Evolutionary conservation across 345 rosid genomes (phyloP).

Genomic region (Ceriops decandra): DNA sequence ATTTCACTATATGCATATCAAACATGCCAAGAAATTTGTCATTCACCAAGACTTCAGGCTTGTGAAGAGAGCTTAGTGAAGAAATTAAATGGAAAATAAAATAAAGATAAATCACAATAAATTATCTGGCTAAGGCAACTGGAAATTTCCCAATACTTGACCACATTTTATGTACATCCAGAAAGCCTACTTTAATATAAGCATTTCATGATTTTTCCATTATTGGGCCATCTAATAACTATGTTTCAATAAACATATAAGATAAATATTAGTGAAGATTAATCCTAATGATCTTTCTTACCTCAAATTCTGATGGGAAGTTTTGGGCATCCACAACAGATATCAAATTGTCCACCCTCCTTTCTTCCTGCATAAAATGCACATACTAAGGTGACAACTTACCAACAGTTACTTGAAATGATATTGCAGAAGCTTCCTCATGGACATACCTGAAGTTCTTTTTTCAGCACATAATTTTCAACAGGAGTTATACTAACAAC

Average conservation of each 20-base stretch:
- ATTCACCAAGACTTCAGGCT: background rate
- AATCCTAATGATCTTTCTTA: slow-evolving; percentile 16
- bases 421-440: slow-evolving; percentile 8
- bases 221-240: background rate
- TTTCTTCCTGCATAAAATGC: slow-evolving; percentile 53
- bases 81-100: background rate
- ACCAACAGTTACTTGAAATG: slow-evolving; percentile 8
- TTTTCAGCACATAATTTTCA: slow-evolving; percentile 57
- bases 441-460: slow-evolving; percentile 43
- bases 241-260: background rate
- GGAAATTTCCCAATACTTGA: background rate
- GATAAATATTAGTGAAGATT: background rate
- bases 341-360: slow-evolving; percentile 39
- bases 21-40: background rate
- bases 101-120: background rate
- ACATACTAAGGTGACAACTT: slow-evolving; percentile 13
- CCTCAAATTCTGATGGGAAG: slow-evolving; percentile 43
- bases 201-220: background rate
- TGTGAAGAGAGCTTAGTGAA: background rate
- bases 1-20: background rate
- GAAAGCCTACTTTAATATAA: slow-evolving; percentile 3
- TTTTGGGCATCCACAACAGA: slow-evolving; percentile 34
- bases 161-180: background rate
- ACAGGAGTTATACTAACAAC: slow-evolving; percentile 63
- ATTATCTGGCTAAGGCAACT: background rate